Conservation (phyloP, 768 basidiomycete genomes). For the Gloeophyllum trabeum region DNA sequence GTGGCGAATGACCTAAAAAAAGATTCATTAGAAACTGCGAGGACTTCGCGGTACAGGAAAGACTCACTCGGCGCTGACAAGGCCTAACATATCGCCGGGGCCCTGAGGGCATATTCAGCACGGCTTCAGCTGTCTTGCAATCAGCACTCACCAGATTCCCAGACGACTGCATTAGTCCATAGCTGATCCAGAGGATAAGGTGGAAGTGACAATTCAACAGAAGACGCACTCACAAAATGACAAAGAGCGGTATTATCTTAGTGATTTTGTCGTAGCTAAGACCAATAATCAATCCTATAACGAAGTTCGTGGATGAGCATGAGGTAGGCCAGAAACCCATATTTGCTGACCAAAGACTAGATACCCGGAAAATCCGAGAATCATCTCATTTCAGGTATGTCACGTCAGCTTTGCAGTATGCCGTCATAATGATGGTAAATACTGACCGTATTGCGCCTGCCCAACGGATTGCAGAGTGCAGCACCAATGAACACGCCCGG, state of each 20-base stretch:
- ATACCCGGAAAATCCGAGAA: constrained; percentile 58
- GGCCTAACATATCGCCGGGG: constrained; percentile 61
- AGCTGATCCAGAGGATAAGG: constrained; percentile 24
- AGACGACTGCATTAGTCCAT: constrained; percentile 61
- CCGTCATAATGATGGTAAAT: constrained; percentile 9
- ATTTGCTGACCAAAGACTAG: constrained; percentile 40
- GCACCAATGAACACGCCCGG: constrained; percentile 36
- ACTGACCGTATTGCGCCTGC: constrained; percentile 46
- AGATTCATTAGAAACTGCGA: not conserved
- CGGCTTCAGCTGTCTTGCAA: not conserved
- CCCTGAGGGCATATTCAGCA: constrained; percentile 28
- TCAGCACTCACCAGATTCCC: constrained; percentile 43
- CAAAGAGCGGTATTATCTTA: constrained; percentile 50
- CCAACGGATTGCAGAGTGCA: constrained; percentile 37
- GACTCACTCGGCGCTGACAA: constrained; percentile 55
- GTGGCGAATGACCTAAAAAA: constrained; percentile 45
- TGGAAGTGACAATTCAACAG: not conserved
- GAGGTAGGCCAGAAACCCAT: not conserved
- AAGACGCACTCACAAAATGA: constrained; percentile 41
- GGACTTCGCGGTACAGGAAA: constrained; percentile 6
- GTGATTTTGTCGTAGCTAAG: constrained; percentile 51
- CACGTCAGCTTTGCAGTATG: not conserved
- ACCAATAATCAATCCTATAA: constrained; percentile 44
- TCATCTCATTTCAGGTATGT: constrained; percentile 37
- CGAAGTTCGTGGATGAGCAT: constrained; percentile 3